These are phyloP conservation scores for Favolaschia claudopus DNA, from an alignment of 768 basidiomycete species.

Conservation along the genomic window DNA sequence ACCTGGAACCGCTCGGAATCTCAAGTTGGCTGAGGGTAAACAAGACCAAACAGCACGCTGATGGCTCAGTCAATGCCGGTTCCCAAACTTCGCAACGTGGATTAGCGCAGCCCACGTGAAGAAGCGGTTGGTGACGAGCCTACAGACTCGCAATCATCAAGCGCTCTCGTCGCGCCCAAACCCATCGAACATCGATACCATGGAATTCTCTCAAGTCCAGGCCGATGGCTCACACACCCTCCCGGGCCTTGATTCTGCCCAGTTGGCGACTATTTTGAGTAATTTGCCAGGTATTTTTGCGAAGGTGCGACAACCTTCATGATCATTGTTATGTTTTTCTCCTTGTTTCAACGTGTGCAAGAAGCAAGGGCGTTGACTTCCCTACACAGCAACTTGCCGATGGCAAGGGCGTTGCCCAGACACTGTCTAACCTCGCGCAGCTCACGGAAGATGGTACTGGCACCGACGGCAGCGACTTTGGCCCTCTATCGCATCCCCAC, in stretches of 20 bases:
- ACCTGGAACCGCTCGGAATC: too few species aligned
- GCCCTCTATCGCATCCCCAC: conserved; percentile 74
- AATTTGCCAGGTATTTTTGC: conserved; percentile 60
- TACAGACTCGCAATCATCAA: too few species aligned
- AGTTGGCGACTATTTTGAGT: conserved; percentile 67
- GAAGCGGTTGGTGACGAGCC: too few species aligned
- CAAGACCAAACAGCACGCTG: too few species aligned
- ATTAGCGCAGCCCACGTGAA: too few species aligned
- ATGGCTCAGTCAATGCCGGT: too few species aligned
- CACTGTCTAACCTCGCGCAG: conserved; percentile 38
- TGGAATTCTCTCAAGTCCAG: conserved; percentile 27
- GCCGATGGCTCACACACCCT: conserved; percentile 5
- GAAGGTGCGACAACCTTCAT: conserved; percentile 55
- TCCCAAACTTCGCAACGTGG: too few species aligned
- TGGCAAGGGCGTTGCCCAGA: conserved; percentile 35
- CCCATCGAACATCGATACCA: conserved; percentile 3
- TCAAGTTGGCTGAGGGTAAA: too few species aligned
- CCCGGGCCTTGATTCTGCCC: conserved; percentile 55
- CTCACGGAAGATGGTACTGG: conserved; percentile 40
- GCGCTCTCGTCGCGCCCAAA: too few species aligned
- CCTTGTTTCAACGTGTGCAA: too few species aligned
- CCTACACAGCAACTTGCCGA: conserved; percentile 27
- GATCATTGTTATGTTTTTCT: conserved; percentile 2
- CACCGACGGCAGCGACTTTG: conserved; percentile 61
- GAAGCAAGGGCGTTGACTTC: too few species aligned